Conservation (phyloP, 2,329 filamentous ascomycete genomes). For the Apiospora saccharicola region DNA sequence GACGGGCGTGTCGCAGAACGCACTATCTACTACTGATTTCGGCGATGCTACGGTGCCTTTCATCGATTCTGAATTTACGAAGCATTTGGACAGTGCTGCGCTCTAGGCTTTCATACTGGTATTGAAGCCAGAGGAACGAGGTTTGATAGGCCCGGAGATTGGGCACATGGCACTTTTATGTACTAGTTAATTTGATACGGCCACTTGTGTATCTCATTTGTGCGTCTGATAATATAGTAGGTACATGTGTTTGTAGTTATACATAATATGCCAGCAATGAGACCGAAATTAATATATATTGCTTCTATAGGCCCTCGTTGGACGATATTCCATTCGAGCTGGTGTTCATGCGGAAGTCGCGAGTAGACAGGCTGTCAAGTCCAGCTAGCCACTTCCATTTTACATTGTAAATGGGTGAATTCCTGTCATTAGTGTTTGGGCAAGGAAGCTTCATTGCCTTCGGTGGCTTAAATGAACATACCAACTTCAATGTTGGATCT, state of each 20-base stretch:
- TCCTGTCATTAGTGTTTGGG: not conserved
- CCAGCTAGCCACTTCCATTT: not conserved
- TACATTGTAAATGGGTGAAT: not conserved
- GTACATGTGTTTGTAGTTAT: too few relatives aligned
- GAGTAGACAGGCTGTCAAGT: not conserved
- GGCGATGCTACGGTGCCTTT: slow-evolving; percentile 50
- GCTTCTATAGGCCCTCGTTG: too few relatives aligned
- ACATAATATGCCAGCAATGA: too few relatives aligned
- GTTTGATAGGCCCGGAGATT: not conserved
- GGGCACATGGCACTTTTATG: not conserved
- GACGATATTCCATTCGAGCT: too few relatives aligned
- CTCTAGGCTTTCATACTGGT: slow-evolving; percentile 24
- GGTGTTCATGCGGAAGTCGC: not conserved
- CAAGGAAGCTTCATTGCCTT: too few relatives aligned
- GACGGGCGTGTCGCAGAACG: slow-evolving; percentile 41
- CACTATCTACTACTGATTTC: slow-evolving; percentile 47
- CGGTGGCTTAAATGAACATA: not conserved
- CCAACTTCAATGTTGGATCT: not conserved
- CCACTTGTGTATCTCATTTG: not conserved
- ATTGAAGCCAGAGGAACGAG: not conserved
- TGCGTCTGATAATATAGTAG: too few relatives aligned
- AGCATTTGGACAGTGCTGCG: slow-evolving; percentile 32
- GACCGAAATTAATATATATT: too few relatives aligned
- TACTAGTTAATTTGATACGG: not conserved
- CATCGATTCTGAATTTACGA: slow-evolving; percentile 36